Evolutionary conservation across 2,329 filamentous ascomycete species (phyloP).

Genomic region (Arthroderma uncinatum): DNA sequence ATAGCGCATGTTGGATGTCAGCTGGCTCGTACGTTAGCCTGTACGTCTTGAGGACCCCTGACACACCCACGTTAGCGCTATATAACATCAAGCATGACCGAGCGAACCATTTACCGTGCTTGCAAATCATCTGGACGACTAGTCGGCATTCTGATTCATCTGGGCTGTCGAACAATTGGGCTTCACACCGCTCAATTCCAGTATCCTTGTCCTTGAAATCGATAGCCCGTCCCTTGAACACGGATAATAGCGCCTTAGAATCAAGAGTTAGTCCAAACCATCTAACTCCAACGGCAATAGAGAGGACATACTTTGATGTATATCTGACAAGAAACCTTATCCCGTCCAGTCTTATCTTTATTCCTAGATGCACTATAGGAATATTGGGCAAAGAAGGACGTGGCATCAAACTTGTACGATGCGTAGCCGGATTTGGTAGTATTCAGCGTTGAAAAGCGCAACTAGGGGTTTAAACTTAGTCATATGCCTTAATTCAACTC

Average conservation of each 20-base stretch:
- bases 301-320: slow-evolving; percentile 42
- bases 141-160: slow-evolving; percentile 50
- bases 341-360: slow-evolving; percentile 22
- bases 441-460: slow-evolving; percentile 51
- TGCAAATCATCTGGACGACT: slow-evolving; percentile 51
- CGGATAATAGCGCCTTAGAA: slow-evolving; percentile 44
- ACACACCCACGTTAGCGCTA: slow-evolving; percentile 13
- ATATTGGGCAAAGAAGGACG: slow-evolving; percentile 48
- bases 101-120: slow-evolving; percentile 37
- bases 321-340: slow-evolving; percentile 49
- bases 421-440: slow-evolving; percentile 54
- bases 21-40: slow-evolving; percentile 53
- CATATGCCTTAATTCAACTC: background rate
- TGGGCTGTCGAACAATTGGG: slow-evolving; percentile 46
- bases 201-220: slow-evolving; percentile 48
- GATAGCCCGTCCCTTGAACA: slow-evolving; percentile 48
- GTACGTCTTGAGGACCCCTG: slow-evolving; percentile 54
- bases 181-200: slow-evolving; percentile 51
- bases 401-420: slow-evolving; percentile 45
- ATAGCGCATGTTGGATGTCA: slow-evolving; percentile 52
- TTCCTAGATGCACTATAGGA: slow-evolving; percentile 32
- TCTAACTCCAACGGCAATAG: background rate
- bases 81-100: background rate
- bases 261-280: background rate
- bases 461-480: slow-evolving; percentile 29